These are phyloP conservation scores for Solanum hybrid DNA, from an alignment of 305 asterid genomes.

Conservation along the genomic window DNA sequence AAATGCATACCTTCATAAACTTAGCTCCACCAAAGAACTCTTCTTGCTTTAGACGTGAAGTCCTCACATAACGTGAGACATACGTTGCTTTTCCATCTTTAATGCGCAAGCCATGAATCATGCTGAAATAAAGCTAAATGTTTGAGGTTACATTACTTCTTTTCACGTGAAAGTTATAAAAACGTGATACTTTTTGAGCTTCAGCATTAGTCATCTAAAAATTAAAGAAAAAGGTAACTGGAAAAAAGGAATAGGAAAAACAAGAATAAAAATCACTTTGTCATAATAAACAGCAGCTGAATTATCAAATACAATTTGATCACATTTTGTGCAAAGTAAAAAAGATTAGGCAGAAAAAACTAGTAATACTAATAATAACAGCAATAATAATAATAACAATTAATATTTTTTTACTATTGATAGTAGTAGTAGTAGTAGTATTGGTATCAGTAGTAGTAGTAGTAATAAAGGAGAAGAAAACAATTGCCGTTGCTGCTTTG, in stretches of 20 bases:
- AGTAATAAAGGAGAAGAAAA: neutral
- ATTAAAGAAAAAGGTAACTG: neutral
- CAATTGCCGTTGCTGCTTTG: neutral
- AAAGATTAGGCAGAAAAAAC: neutral
- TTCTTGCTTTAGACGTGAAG: constrained; percentile 87
- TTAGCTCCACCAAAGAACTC: constrained; percentile 69
- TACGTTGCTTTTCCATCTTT: constrained; percentile 90
- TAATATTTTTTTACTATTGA: neutral
- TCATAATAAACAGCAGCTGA: neutral
- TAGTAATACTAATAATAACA: neutral
- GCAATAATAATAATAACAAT: neutral
- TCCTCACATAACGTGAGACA: constrained; percentile 87
- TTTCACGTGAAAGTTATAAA: neutral
- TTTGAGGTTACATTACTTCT: neutral
- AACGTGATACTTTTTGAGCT: neutral
- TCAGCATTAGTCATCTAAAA: neutral
- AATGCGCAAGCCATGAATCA: constrained; percentile 94
- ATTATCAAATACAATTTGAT: neutral
- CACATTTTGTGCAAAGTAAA: neutral
- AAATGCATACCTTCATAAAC: constrained; percentile 62
- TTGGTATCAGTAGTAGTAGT: neutral
- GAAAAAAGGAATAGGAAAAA: neutral
- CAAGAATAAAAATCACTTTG: neutral
- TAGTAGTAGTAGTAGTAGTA: neutral
- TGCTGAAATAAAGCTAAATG: constrained; percentile 33